Evolutionary conservation across 1,139 yeast species (phyloP).

Genomic region (Saccharomyces hybrid): DNA sequence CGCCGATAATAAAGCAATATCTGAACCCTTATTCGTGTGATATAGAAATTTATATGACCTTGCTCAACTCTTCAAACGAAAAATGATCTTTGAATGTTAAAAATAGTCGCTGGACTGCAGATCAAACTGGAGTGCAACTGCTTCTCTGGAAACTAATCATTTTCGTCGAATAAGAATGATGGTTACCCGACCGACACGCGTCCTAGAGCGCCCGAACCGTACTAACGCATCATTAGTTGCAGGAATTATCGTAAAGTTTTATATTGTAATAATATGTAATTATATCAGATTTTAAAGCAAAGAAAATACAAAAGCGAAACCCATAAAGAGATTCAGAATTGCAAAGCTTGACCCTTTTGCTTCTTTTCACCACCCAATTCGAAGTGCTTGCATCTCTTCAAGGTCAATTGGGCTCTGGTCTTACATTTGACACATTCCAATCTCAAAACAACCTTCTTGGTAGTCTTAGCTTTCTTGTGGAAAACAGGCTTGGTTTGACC

Average conservation of each 20-base stretch:
- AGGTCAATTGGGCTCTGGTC: constrained; percentile 96
- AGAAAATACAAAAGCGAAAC: constrained; percentile 20
- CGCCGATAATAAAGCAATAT: neutral
- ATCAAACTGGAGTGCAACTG: neutral
- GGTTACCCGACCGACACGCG: neutral
- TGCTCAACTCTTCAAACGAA: neutral
- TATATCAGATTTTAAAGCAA: constrained; percentile 10
- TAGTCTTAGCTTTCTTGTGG: constrained; percentile 99
- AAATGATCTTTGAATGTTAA: neutral
- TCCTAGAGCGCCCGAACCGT: neutral
- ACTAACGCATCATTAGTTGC: neutral
- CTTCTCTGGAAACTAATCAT: neutral
- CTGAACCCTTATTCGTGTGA: neutral
- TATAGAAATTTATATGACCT: neutral
- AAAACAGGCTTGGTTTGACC: constrained; percentile 99
- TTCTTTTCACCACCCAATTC: constrained; percentile 99
- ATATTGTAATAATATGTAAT: constrained; percentile 10
- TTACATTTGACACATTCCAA: constrained; percentile 98
- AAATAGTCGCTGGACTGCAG: neutral
- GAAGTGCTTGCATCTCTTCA: constrained; percentile 99
- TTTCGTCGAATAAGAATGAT: neutral
- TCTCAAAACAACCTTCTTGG: constrained; percentile 99
- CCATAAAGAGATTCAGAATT: constrained; percentile 51
- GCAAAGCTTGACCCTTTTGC: constrained; percentile 99
- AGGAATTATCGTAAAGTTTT: neutral